Evolutionary conservation across 75 land plant species (phyloP), one percentile per base, ranked within the genome.

Genomic region (Adiantum capillusveneris): DNA sequence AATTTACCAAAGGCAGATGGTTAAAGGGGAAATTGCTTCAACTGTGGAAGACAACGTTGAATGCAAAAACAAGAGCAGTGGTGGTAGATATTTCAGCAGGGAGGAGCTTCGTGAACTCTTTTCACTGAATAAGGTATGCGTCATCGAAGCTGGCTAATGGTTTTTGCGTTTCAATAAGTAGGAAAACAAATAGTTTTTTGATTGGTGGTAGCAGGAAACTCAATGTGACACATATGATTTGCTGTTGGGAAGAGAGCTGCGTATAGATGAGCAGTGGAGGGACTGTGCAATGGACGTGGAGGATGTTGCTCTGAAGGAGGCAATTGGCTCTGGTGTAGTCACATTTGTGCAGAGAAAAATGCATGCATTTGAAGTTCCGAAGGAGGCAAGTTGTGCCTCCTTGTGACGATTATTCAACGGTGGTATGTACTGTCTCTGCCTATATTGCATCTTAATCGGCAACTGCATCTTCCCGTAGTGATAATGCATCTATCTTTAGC

Each of bases 1-100:
- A 43, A 75, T 75, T 39, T 75, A 64, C 53, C 77, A 75, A 44
- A 60, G 77, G 30, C 77, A 75, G 54, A 58, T 75, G 11, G 73
- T 75, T 74, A 75, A 75, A 36, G 60, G 59, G 22, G 77, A 70
- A 56, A 51, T 75, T 25, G 65, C 77, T 17, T 63, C 77, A 55
- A 52, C 72, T 43, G 52, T 75, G 18, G 77, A 55, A 63, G 75
- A 55, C 29, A 26, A 57, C 30, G 25, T 25, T 5, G 66, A 63
- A 16, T 25, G 30, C 30, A 56, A 49, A 25, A 28, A 29, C 25
- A 22, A 26, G 19, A 36, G 44, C 45, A 66, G 54, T 13, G 44
- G 59, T 34, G 60, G 65, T 25, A 60, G 65, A 19, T 75, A 75
- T 36, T 75, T 75, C 53, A 70, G 74, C 58, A 56, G 67, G 31